Evolutionary conservation across 2,329 filamentous ascomycete species (phyloP), one percentile per base, ranked within the genome.

Genomic region (Penicillium sp.): DNA sequence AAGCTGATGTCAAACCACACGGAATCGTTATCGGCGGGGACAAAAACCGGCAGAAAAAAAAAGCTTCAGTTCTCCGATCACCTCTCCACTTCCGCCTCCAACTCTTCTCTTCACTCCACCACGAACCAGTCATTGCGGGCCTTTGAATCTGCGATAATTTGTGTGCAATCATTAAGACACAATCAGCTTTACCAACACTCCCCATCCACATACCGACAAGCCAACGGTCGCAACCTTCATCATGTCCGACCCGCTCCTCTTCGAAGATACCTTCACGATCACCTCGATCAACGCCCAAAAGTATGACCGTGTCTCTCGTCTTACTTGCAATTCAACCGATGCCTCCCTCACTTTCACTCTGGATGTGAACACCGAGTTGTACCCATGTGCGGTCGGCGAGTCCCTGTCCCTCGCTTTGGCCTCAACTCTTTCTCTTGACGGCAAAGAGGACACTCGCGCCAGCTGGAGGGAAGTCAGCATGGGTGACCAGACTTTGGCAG

Each of bases 351-450:
- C 84, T 60, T 86, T 97, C 78, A 87, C 85, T 6, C 88, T 99
- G 57, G 94, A 99, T 77, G 86, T 97, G 76, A 97, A 97, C 80
- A 88, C 85, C 54, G 93, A 99, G 76, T 84, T 99, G 7, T 97
- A 94, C 75, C 90, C 90, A 2, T 84, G 89, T 65, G 73, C 79
- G 36, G 78, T 85, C 8, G 89, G 88, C 70, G 92, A 96, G 64
- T 87, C 81, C 13, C 75, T 99, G 55, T 87, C 89, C 61, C 80
- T 97, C 61, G 86, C 93, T 10, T 80, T 99, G 51, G 91, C 93
- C 14, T 91, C 88, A 5, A 94, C 91, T 16, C 81, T 99, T 52
- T 85, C 89, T 51, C 83, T 97, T 44, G 94, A 97, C 71, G 94
- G 94, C 61, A 93, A 89, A 73, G 85, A 90, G 68, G 85, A 91